A percentile compares a stretch with the other conserved stretches of the same genome.
phyloP scores from a whole-genome alignment of 1,284 basidiomycete species.

The Austroboletus olivaceoglutinosus region DNA sequence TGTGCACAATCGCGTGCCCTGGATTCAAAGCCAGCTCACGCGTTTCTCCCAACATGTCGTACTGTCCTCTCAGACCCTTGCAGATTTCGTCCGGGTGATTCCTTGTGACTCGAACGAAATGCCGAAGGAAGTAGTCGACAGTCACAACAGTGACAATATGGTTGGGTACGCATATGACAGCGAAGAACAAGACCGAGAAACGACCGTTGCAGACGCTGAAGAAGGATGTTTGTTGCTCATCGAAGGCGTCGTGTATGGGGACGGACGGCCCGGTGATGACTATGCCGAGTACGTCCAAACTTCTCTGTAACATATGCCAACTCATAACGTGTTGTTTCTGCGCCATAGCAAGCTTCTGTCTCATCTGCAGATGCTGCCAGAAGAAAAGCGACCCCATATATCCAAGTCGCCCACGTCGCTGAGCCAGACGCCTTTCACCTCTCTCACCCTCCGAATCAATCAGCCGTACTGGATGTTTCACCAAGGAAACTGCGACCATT shows the following conservation, averaged over 20 bases:
- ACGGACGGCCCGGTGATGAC: constrained; percentile 45
- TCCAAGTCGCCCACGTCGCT: constrained; percentile 47
- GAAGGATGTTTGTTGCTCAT: constrained; percentile 55
- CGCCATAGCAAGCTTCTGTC: constrained; percentile 50
- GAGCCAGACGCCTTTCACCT: constrained; percentile 47
- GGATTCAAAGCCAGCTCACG: constrained; percentile 58
- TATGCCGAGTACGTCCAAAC: constrained; percentile 55
- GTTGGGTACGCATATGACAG: constrained; percentile 34
- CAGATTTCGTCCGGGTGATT: constrained; percentile 60
- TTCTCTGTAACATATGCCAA: background rate
- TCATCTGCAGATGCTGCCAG: constrained; percentile 39
- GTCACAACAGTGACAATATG: constrained; percentile 36
- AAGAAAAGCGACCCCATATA: constrained; percentile 34
- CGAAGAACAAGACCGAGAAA: constrained; percentile 16
- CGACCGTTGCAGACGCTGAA: constrained; percentile 1
- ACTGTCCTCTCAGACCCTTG: constrained; percentile 67
- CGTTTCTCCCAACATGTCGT: constrained; percentile 67
- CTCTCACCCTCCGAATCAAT: constrained; percentile 58
- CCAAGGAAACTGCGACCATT: constrained; percentile 78
- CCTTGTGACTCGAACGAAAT: constrained; percentile 62
- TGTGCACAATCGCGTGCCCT: constrained; percentile 56
- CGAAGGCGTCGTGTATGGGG: constrained; percentile 57
- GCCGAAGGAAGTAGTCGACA: constrained; percentile 39
- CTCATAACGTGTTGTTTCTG: background rate
- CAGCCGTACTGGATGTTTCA: constrained; percentile 81